Conservation (phyloP, 1,284 basidiomycete species). For the Sphagnurus paluster region DNA sequence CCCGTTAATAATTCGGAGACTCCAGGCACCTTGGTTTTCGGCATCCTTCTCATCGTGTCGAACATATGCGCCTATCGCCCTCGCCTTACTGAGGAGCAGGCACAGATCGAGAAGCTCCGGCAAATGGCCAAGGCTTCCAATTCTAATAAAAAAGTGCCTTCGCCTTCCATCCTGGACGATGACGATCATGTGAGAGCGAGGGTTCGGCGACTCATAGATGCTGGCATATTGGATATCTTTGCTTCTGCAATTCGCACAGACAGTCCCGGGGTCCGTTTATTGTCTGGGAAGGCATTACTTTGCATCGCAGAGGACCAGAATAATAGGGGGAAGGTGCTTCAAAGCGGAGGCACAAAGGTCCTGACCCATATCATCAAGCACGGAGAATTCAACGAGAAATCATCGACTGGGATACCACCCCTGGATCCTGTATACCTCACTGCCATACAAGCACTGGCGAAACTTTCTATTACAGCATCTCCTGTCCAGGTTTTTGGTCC, state of each 20-base stretch:
- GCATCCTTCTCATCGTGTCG: conserved; percentile 70
- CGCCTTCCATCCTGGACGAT: conserved; percentile 47
- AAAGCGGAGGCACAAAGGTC: conserved; percentile 80
- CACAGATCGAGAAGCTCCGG: conserved; percentile 75
- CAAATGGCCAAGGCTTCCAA: conserved; percentile 63
- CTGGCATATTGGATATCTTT: conserved; percentile 67
- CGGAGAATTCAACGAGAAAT: conserved; percentile 26
- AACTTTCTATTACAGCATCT: conserved; percentile 89
- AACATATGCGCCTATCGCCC: conserved; percentile 76
- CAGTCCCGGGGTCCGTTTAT: conserved; percentile 52
- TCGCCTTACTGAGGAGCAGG: conserved; percentile 74
- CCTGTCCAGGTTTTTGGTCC: conserved; percentile 91
- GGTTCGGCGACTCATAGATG: conserved; percentile 53
- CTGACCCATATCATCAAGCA: conserved; percentile 64
- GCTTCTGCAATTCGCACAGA: conserved; percentile 56
- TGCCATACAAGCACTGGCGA: conserved; percentile 87
- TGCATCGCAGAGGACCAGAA: conserved; percentile 76
- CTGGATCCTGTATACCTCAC: conserved; percentile 56
- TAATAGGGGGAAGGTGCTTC: conserved; percentile 78
- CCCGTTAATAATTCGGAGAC: conserved; percentile 26
- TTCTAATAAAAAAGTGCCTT: conserved; percentile 26
- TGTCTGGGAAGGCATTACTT: conserved; percentile 61
- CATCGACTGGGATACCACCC: conserved; percentile 24
- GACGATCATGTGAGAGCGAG: conserved; percentile 65
- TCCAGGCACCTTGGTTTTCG: conserved; percentile 66